These are phyloP conservation scores for Rhinocladiella similis DNA, from an alignment of 2,329 filamentous ascomycete species.

Conservation along the genomic window DNA sequence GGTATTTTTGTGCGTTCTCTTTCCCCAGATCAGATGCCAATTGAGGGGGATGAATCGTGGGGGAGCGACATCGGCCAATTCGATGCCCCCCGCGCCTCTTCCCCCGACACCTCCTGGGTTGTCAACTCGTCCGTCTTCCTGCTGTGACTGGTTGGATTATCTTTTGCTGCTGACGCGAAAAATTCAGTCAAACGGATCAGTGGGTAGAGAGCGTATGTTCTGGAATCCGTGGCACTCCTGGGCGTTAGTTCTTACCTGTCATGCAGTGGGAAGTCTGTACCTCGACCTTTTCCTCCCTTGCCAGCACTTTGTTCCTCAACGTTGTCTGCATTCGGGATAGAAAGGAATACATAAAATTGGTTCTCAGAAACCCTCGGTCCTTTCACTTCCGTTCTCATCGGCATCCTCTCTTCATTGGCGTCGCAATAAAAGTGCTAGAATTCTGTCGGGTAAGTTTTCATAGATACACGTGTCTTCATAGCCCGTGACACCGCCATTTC, in stretches of 20 bases:
- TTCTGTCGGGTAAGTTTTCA: not conserved
- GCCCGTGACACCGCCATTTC: not conserved
- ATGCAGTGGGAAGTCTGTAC: no score
- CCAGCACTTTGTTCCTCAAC: no score
- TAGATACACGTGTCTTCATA: not conserved
- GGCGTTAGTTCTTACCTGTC: no score
- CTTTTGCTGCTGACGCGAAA: conserved; percentile 7
- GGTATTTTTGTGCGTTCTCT: no score
- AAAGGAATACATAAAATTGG: no score
- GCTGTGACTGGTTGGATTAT: conserved; percentile 3
- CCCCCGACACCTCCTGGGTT: no score
- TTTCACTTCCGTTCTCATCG: not conserved
- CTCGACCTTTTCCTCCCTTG: no score
- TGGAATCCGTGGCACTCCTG: no score
- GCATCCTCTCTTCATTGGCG: not conserved
- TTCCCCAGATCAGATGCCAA: not conserved
- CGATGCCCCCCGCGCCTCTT: not conserved
- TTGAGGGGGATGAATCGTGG: not conserved
- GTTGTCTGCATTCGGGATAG: no score
- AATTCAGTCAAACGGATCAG: not conserved
- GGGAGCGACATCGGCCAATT: not conserved
- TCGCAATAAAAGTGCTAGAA: not conserved
- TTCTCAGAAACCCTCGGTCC: no score
- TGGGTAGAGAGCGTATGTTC: not conserved
- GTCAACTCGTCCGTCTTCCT: not conserved